Conservation (phyloP, 1,284 basidiomycete genomes). For the Singerocomus inundabilis region DNA sequence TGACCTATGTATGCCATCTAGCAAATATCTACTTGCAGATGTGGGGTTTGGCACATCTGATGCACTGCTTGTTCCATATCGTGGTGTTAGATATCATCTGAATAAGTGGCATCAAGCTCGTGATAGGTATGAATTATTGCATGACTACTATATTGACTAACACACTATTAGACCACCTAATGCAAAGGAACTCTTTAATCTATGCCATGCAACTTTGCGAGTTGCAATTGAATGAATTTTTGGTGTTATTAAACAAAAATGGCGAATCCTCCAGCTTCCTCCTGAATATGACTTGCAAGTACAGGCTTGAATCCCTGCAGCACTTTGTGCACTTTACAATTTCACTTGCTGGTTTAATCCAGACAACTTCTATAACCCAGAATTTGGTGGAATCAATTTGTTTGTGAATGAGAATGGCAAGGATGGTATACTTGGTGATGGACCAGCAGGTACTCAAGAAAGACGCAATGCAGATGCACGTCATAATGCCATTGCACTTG, state of each 20-base stretch:
- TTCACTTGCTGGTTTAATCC: slow-evolving; percentile 27
- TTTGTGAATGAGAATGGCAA: too few relatives aligned
- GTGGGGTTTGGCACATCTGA: not conserved
- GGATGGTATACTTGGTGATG: too few relatives aligned
- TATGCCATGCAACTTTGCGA: slow-evolving; percentile 33
- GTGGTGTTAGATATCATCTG: slow-evolving; percentile 4
- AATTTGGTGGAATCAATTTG: too few relatives aligned
- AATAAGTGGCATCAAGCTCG: not conserved
- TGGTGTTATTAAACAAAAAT: slow-evolving; percentile 40
- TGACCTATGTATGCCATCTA: not conserved
- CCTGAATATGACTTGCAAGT: slow-evolving; percentile 31
- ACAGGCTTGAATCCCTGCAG: slow-evolving; percentile 33
- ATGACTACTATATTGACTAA: too few relatives aligned
- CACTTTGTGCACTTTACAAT: slow-evolving; percentile 38
- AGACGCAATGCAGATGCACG: too few relatives aligned
- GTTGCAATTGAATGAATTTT: slow-evolving; percentile 45
- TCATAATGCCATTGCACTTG: too few relatives aligned
- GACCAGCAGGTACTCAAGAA: too few relatives aligned
- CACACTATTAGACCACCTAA: slow-evolving; percentile 6
- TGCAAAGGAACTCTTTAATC: slow-evolving; percentile 41
- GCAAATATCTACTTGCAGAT: slow-evolving; percentile 16
- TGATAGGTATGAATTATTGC: not conserved
- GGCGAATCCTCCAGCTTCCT: slow-evolving; percentile 24
- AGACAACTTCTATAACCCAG: too few relatives aligned
- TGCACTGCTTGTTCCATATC: slow-evolving; percentile 1